These are phyloP conservation scores for Phytophthora pinifolia DNA, from an alignment of 352 stramenopile species.

Conservation along the genomic window DNA sequence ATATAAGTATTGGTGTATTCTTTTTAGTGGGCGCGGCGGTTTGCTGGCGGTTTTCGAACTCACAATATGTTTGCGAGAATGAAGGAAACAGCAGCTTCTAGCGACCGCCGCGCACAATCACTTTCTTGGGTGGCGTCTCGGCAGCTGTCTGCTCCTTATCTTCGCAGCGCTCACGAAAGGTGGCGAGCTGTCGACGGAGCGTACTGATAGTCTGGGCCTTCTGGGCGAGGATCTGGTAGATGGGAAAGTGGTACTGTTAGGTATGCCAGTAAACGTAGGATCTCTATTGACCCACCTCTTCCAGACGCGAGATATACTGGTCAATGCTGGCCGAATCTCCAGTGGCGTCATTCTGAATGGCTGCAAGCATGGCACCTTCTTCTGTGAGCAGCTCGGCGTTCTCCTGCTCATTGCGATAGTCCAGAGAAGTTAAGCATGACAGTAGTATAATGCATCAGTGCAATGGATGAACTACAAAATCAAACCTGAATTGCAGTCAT, in stretches of 20 bases:
- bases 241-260: not conserved
- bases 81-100: conserved; percentile 5
- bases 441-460: too few relatives aligned
- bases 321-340: conserved; percentile 94
- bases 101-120: conserved; percentile 13
- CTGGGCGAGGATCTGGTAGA: conserved; percentile 85
- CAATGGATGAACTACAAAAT: not conserved
- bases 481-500: conserved; percentile 95
- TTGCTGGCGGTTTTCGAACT: too few relatives aligned
- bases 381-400: conserved; percentile 97
- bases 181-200: conserved; percentile 79
- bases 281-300: conserved; percentile 49
- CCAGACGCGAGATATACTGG: conserved; percentile 90
- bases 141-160: conserved; percentile 78
- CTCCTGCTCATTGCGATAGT: conserved; percentile 61
- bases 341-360: conserved; percentile 86
- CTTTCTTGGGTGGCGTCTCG: conserved; percentile 40
- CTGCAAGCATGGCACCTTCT: conserved; percentile 89
- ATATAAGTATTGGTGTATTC: too few relatives aligned
- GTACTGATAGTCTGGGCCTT: conserved; percentile 90
- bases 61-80: not conserved
- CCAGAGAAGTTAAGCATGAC: not conserved
- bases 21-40: too few relatives aligned
- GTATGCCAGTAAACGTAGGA: not conserved
- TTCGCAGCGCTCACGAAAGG: conserved; percentile 80